These are phyloP conservation scores for Aspergillus sp. DNA, from an alignment of 2,329 filamentous ascomycete genomes.

Conservation along the genomic window DNA sequence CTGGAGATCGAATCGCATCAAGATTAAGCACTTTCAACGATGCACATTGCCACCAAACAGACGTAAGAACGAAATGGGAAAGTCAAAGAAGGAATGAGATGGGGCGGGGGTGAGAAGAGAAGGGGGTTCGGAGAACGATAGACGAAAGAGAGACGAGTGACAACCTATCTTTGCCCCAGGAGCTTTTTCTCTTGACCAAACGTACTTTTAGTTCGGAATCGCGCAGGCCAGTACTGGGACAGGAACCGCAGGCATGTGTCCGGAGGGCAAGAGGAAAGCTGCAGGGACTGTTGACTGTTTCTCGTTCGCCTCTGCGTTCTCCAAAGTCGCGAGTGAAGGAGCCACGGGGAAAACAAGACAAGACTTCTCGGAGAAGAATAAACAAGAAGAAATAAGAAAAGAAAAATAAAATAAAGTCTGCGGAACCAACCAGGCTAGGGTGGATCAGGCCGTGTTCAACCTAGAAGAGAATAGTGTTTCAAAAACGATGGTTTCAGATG, in stretches of 20 bases:
- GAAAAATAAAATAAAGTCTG: conserved; percentile 18
- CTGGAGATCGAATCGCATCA: conserved; percentile 22
- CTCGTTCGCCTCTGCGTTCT: conserved; percentile 15
- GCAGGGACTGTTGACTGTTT: conserved; percentile 28
- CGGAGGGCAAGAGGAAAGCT: conserved; percentile 28
- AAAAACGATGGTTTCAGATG: conserved; percentile 27
- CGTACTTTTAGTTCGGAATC: conserved; percentile 25
- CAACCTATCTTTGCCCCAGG: conserved; percentile 19
- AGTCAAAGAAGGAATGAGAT: conserved; percentile 14
- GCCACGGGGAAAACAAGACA: conserved; percentile 16
- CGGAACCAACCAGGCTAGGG: conserved; percentile 20
- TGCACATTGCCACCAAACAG: conserved; percentile 23
- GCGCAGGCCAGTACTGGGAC: conserved; percentile 20
- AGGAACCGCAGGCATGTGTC: conserved; percentile 20
- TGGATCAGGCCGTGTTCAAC: conserved; percentile 20
- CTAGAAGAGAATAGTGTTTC: conserved; percentile 25
- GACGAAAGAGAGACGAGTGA: conserved; percentile 21
- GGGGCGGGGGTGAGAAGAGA: conserved; percentile 5
- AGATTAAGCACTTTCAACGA: conserved; percentile 23
- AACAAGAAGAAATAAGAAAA: conserved; percentile 19
- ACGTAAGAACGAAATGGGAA: conserved; percentile 17
- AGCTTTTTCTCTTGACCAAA: conserved; percentile 21
- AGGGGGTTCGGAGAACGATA: conserved; percentile 3
- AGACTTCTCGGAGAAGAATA: conserved; percentile 17
- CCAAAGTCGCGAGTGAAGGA: conserved; percentile 8